Conservation (phyloP, 352 stramenopile species). For the Pythium volutum region DNA sequence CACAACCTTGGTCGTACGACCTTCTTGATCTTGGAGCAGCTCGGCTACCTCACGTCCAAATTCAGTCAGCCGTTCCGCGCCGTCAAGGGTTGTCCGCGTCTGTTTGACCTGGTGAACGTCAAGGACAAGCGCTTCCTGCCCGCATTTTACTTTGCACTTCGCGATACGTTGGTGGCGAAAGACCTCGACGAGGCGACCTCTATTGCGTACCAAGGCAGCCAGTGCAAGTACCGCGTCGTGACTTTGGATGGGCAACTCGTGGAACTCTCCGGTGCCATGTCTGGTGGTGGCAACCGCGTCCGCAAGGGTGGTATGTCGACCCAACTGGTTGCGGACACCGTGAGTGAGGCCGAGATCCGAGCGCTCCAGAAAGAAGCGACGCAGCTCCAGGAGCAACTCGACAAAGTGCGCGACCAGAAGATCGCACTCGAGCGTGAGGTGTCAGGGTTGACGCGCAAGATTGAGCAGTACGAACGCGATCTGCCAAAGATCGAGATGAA, state of each 20-base stretch:
- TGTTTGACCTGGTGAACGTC: slow-evolving; percentile 89
- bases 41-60: slow-evolving; percentile 80
- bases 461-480: slow-evolving; percentile 89
- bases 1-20: slow-evolving; percentile 95
- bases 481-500: slow-evolving; percentile 91
- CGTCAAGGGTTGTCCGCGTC: slow-evolving; percentile 49
- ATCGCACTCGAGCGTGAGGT: slow-evolving; percentile 84
- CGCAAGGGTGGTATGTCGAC: slow-evolving; percentile 93
- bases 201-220: slow-evolving; percentile 90
- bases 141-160: slow-evolving; percentile 96
- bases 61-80: slow-evolving; percentile 60
- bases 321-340: slow-evolving; percentile 35
- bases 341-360: slow-evolving; percentile 63
- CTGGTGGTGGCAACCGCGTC: slow-evolving; percentile 93
- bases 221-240: slow-evolving; percentile 96
- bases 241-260: slow-evolving; percentile 97
- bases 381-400: slow-evolving; percentile 44
- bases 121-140: slow-evolving; percentile 87
- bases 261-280: slow-evolving; percentile 99
- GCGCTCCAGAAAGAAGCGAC: slow-evolving; percentile 58
- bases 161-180: slow-evolving; percentile 96
- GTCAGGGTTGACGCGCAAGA: slow-evolving; percentile 69
- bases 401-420: slow-evolving; percentile 64
- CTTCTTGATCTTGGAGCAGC: slow-evolving; percentile 98
- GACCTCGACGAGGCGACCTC: slow-evolving; percentile 92